Evolutionary conservation across 2,329 filamentous ascomycete genomes (phyloP).

Genomic region (Xylaria sp.): DNA sequence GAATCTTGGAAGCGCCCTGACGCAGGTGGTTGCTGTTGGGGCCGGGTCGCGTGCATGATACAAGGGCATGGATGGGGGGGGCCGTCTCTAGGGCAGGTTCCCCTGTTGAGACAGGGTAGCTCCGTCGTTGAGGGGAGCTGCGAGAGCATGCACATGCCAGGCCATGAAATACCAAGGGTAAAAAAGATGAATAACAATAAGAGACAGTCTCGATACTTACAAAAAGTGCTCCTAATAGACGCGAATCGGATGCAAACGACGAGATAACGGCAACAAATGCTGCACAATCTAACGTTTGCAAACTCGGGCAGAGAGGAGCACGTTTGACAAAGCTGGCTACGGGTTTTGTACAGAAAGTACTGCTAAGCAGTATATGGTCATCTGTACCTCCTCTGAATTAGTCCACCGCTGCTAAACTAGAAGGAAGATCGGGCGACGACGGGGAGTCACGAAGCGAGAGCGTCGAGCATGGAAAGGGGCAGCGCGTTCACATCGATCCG

Average conservation of each 20-base stretch:
- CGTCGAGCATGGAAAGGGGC: not conserved
- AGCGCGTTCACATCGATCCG: constrained; percentile 7
- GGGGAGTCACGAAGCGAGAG: not conserved
- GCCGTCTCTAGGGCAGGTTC: constrained; percentile 34
- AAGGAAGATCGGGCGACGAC: not conserved
- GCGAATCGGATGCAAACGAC: not conserved
- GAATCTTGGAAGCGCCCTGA: constrained; percentile 27
- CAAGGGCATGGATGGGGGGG: constrained; percentile 37
- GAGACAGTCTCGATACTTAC: constrained; percentile 10
- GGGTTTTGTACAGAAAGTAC: not conserved
- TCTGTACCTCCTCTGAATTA: constrained; percentile 17
- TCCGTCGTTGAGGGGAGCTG: constrained; percentile 14
- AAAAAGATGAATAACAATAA: not conserved
- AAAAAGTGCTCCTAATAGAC: not conserved
- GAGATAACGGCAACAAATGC: not conserved
- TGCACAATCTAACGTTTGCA: too few species aligned
- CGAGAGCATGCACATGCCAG: not conserved
- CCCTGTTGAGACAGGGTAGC: constrained; percentile 27
- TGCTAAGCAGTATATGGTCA: not conserved
- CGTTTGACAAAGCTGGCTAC: not conserved
- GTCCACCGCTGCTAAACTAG: not conserved
- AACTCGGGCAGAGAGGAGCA: not conserved
- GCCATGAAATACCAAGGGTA: too few species aligned
- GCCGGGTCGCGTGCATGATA: constrained; percentile 36
- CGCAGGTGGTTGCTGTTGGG: constrained; percentile 35